Conservation (phyloP, 495 filamentous ascomycete genomes). For the Ramalina intermedia region DNA sequence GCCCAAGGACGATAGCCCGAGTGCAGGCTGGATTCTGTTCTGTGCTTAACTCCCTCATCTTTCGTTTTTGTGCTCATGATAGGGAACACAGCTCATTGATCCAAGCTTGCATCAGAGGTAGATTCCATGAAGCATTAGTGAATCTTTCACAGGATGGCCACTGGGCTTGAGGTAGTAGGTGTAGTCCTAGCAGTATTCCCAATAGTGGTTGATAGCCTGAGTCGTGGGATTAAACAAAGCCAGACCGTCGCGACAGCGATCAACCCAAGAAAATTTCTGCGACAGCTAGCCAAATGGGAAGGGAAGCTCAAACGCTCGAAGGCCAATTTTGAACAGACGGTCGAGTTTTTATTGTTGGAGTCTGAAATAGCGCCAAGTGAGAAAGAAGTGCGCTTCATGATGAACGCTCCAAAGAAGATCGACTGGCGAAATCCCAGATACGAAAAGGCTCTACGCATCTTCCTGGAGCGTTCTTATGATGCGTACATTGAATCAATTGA, state of each 20-base stretch:
- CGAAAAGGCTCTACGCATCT: slow-evolving; percentile 5
- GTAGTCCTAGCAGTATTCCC: slow-evolving; percentile 18
- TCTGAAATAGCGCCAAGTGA: background rate
- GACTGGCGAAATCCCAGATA: slow-evolving; percentile 12
- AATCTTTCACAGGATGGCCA: background rate
- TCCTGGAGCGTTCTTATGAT: slow-evolving; percentile 12
- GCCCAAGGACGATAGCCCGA: too few species aligned
- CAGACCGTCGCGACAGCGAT: slow-evolving; percentile 1
- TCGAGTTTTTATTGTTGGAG: slow-evolving; percentile 12
- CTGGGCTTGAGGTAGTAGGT: slow-evolving; percentile 13
- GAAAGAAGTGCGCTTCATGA: slow-evolving; percentile 10
- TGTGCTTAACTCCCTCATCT: too few species aligned
- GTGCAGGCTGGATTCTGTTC: too few species aligned
- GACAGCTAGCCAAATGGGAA: too few species aligned
- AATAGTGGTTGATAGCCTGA: slow-evolving; percentile 15
- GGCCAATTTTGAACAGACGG: slow-evolving; percentile 13
- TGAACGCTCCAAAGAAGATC: slow-evolving; percentile 7
- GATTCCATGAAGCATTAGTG: too few species aligned
- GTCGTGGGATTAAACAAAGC: slow-evolving; percentile 10
- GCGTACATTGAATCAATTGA: slow-evolving; percentile 3
- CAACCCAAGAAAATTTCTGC: too few species aligned
- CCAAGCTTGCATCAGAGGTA: too few species aligned
- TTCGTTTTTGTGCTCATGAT: too few species aligned
- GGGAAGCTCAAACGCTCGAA: too few species aligned
- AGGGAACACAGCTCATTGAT: too few species aligned